These are phyloP conservation scores for Phaeophleospora eucalypticola DNA, from an alignment of 2,329 filamentous ascomycete genomes.

Conservation along the genomic window DNA sequence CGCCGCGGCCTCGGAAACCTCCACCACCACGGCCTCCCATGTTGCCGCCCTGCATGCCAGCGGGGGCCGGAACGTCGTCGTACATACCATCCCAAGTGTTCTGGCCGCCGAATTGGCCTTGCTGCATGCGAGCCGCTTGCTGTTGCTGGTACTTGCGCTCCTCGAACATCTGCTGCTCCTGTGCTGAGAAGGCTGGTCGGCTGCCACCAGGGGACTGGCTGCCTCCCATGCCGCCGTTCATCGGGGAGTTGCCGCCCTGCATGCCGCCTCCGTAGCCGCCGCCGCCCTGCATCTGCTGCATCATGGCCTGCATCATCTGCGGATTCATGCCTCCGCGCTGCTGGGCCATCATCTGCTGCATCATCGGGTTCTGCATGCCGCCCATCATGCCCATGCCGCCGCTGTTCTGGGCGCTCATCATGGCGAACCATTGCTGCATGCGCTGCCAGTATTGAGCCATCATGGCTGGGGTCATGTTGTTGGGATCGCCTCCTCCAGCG, in stretches of 20 bases:
- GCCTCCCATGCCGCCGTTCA: conserved; percentile 27
- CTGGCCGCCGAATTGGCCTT: conserved; percentile 40
- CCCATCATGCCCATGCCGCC: conserved; percentile 52
- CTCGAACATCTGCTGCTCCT: conserved; percentile 71
- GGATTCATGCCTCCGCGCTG: conserved; percentile 54
- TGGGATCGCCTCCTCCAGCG: conserved; percentile 28
- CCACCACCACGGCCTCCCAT: conserved; percentile 35
- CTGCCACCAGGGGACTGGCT: conserved; percentile 17
- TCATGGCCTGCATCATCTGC: conserved; percentile 38
- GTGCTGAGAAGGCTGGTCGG: conserved; percentile 57
- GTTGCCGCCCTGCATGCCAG: conserved; percentile 53
- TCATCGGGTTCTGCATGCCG: conserved; percentile 17
- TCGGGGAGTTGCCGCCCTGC: conserved; percentile 23
- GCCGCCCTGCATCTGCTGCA: conserved; percentile 38
- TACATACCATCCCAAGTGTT: conserved; percentile 96
- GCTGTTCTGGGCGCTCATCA: conserved; percentile 46
- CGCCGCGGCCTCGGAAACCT: conserved; percentile 44
- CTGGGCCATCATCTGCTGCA: conserved; percentile 2
- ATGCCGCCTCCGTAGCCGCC: conserved; percentile 37
- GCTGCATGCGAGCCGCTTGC: conserved; percentile 52
- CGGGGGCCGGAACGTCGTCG: conserved; percentile 85
- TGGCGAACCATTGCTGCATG: conserved; percentile 94
- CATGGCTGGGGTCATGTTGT: conserved; percentile 87
- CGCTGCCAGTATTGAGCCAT: conserved; percentile 98
- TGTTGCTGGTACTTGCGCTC: conserved; percentile 75